Evolutionary conservation across 106 monocot genomes (phyloP), one percentile per base, ranked within the genome.

Genomic region (Allium fistulosum): DNA sequence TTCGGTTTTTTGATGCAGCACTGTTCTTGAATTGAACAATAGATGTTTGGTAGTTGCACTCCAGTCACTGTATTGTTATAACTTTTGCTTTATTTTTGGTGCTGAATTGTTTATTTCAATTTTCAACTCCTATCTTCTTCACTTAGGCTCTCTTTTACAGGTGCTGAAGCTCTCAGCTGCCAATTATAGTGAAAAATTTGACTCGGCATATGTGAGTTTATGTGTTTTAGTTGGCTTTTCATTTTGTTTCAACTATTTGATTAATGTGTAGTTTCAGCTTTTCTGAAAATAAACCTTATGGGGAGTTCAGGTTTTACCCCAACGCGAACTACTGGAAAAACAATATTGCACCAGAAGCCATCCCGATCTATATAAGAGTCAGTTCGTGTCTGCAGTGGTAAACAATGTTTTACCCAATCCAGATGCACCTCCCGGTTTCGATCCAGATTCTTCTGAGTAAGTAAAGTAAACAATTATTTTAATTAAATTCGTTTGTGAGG

Each of bases 101-200:
- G 53, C 7, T 55, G 15, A 11, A 55, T 55, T 55, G 11, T 55
- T 15, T 55, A 15, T 15, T 55, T 55, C 15, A 55, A 55, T 53
- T 53, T 53, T 13, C 9, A 10, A 9, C 11, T 55, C 15, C 15
- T 15, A 55, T 12, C 26, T 67, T 66, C 26, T 66, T 51, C 22
- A 63, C 48, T 3, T 63, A 63, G 1, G 11, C 17, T 67, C 53
- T 67, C 53, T 14, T 53, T 10, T 67, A 53, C 81, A 96, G 92
- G 67, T 89, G 76, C 18, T 97, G 57, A 87, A 82, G 71, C 88
- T 82, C 59, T 77, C 92, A 61, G 76, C 79, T 74, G 79, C 63
- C 17, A 84, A 92, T 66, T 97, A 76, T 72, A 82, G 80, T 46
- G 81, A 92, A 67, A 82, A 79, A 47, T 97, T 92, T 80, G 86